Evolutionary conservation across 805 yeast genomes (phyloP).

Genomic region (Saccharomyces kudriavzevii): DNA sequence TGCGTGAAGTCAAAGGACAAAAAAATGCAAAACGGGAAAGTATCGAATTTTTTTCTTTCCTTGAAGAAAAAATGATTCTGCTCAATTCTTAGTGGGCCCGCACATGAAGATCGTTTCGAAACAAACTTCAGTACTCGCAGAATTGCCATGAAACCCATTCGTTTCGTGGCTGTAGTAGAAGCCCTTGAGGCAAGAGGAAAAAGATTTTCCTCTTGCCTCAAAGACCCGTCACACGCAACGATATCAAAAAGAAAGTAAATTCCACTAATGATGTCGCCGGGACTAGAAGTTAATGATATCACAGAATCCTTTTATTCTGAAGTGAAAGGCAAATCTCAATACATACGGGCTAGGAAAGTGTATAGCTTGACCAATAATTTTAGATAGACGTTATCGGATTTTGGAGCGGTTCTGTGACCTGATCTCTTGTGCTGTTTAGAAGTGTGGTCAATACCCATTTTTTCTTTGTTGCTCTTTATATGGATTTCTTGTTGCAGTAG

Average conservation of each 20-base stretch:
- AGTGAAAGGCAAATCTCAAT: slow-evolving; percentile 12
- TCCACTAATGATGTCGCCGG: background rate
- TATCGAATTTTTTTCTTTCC: background rate
- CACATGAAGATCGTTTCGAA: slow-evolving; percentile 8
- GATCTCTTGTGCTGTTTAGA: slow-evolving; percentile 91
- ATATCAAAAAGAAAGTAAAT: slow-evolving; percentile 5
- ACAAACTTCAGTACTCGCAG: slow-evolving; percentile 33
- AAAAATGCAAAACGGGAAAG: background rate
- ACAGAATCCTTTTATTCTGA: slow-evolving; percentile 19
- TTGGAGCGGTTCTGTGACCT: slow-evolving; percentile 98
- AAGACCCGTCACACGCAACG: background rate
- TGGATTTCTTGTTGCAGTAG: too few species aligned
- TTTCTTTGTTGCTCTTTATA: slow-evolving; percentile 14
- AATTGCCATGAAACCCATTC: slow-evolving; percentile 2
- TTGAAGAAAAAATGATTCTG: slow-evolving; percentile 33
- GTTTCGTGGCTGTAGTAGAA: background rate
- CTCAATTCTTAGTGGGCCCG: slow-evolving; percentile 36
- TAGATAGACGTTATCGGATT: slow-evolving; percentile 98
- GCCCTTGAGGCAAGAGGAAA: background rate
- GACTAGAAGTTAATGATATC: slow-evolving; percentile 1
- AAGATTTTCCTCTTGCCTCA: background rate
- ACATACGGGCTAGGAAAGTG: slow-evolving; percentile 99
- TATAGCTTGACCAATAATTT: slow-evolving; percentile 94
- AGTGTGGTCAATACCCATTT: slow-evolving; percentile 97
- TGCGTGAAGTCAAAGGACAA: background rate